These are phyloP conservation scores for Cercospora sesami DNA, from an alignment of 2,329 filamentous ascomycete species.

Conservation along the genomic window DNA sequence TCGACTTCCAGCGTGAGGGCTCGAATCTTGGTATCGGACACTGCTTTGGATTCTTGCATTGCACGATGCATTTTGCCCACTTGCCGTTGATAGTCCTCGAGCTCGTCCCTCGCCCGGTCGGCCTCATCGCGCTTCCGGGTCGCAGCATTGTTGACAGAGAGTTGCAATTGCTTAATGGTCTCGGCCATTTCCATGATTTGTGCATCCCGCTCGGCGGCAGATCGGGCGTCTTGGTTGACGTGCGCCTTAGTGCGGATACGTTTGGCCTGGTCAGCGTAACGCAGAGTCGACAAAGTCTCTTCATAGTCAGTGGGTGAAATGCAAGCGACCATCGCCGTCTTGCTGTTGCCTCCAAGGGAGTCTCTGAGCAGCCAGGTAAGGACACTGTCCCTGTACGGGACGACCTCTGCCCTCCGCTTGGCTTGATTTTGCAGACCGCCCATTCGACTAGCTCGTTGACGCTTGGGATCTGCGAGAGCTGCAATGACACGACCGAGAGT, in stretches of 20 bases:
- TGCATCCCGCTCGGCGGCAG: slow-evolving; percentile 87
- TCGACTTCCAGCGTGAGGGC: slow-evolving; percentile 62
- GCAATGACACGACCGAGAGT: slow-evolving; percentile 95
- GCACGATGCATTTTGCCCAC: slow-evolving; percentile 87
- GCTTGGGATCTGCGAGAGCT: slow-evolving; percentile 72
- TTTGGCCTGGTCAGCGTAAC: slow-evolving; percentile 97
- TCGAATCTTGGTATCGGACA: slow-evolving; percentile 91
- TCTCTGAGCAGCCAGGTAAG: slow-evolving; percentile 89
- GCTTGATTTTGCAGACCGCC: slow-evolving; percentile 43
- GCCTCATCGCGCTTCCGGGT: slow-evolving; percentile 71
- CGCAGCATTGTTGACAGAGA: slow-evolving; percentile 61
- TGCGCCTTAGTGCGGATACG: slow-evolving; percentile 90
- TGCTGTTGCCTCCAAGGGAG: slow-evolving; percentile 91
- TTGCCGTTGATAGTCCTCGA: slow-evolving; percentile 93
- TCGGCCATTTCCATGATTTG: slow-evolving; percentile 94
- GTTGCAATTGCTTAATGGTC: slow-evolving; percentile 82
- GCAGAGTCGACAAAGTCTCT: slow-evolving; percentile 90
- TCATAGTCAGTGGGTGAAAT: slow-evolving; percentile 96
- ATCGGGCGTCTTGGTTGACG: slow-evolving; percentile 94
- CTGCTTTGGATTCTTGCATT: slow-evolving; percentile 91
- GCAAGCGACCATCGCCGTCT: slow-evolving; percentile 98
- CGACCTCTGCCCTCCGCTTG: slow-evolving; percentile 58
- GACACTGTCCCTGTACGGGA: slow-evolving; percentile 90
- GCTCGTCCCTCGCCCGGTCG: slow-evolving; percentile 73
- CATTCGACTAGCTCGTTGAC: slow-evolving; percentile 46